Evolutionary conservation across 768 basidiomycete genomes (phyloP).

Genomic region (Leucosporidium yakuticum): DNA sequence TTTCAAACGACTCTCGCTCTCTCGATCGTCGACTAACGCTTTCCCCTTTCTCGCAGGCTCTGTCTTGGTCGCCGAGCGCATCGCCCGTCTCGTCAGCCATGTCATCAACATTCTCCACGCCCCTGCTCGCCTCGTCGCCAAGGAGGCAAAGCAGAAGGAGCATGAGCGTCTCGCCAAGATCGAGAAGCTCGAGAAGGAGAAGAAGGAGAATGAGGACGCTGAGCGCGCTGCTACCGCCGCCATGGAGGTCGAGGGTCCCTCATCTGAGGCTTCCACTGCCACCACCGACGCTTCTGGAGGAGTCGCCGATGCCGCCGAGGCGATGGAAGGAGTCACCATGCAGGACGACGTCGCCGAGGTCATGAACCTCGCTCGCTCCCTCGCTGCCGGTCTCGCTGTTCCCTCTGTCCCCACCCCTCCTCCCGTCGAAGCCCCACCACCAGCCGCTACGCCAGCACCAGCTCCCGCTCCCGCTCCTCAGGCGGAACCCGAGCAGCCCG

Average conservation of each 20-base stretch:
- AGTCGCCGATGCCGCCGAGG: conserved; percentile 14
- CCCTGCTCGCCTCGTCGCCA: conserved; percentile 40
- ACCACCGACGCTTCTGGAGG: not conserved
- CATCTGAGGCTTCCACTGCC: not conserved
- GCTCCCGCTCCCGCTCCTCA: conserved; percentile 7
- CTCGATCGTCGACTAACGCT: not conserved
- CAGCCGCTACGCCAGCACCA: conserved; percentile 1
- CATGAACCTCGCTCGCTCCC: conserved; percentile 32
- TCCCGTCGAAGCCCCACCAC: no score
- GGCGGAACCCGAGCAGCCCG: conserved; percentile 4
- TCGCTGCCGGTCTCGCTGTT: conserved; percentile 31
- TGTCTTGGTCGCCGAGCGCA: conserved; percentile 30
- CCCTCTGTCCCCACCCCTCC: conserved; percentile 12
- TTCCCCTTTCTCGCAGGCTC: conserved; percentile 14
- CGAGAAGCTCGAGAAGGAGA: conserved; percentile 12
- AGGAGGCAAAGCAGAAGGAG: conserved; percentile 51
- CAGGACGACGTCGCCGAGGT: conserved; percentile 32
- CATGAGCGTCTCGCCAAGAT: conserved; percentile 40
- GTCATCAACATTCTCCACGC: conserved; percentile 45
- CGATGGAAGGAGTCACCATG: conserved; percentile 8
- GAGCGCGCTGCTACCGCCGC: conserved; percentile 6
- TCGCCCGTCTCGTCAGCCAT: conserved; percentile 37
- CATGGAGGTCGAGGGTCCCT: conserved; percentile 27
- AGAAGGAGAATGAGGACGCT: conserved; percentile 20
- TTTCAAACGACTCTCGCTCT: conserved; percentile 16